Percentiles rank a stretch among this genome's conserved stretches.
phyloP scores from a whole-genome alignment of 768 basidiomycete genomes.

The Daedalea quercina region DNA sequence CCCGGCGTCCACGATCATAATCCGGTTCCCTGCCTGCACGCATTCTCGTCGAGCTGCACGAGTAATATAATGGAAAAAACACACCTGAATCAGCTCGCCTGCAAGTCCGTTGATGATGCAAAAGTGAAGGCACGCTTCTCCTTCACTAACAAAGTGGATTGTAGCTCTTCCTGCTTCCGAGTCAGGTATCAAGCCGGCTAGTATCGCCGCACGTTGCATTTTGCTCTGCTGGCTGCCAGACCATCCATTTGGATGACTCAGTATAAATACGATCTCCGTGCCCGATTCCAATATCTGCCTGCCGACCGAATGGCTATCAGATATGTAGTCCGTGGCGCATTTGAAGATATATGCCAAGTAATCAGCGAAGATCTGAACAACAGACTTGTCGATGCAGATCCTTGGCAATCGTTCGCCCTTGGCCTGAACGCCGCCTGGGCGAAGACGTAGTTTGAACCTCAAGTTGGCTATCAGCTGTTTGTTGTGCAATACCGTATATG shows the following conservation, averaged over 20 bases:
- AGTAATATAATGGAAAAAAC: background rate
- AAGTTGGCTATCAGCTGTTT: background rate
- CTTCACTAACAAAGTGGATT: constrained; percentile 53
- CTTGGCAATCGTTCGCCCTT: constrained; percentile 33
- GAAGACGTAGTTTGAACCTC: constrained; percentile 17
- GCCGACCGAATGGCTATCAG: constrained; percentile 39
- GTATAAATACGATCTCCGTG: constrained; percentile 39
- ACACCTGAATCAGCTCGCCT: constrained; percentile 29
- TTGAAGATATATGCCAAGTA: constrained; percentile 39
- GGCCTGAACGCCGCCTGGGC: background rate
- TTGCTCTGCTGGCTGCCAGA: constrained; percentile 50
- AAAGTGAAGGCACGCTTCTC: constrained; percentile 56
- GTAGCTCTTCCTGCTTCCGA: constrained; percentile 32
- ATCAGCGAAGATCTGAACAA: constrained; percentile 39
- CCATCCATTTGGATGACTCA: constrained; percentile 64
- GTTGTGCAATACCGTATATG: constrained; percentile 9
- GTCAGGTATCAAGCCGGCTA: constrained; percentile 43
- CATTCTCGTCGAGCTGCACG: background rate
- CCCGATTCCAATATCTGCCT: constrained; percentile 37
- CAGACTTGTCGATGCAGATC: constrained; percentile 33
- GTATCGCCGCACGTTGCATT: constrained; percentile 47
- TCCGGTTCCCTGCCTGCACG: constrained; percentile 35
- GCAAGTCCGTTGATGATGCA: constrained; percentile 43
- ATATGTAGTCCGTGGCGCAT: constrained; percentile 41
- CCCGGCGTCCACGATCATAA: constrained; percentile 55